phyloP scores from a whole-genome alignment of 1,284 basidiomycete genomes.

The Fomitopsis pinicola region DNA sequence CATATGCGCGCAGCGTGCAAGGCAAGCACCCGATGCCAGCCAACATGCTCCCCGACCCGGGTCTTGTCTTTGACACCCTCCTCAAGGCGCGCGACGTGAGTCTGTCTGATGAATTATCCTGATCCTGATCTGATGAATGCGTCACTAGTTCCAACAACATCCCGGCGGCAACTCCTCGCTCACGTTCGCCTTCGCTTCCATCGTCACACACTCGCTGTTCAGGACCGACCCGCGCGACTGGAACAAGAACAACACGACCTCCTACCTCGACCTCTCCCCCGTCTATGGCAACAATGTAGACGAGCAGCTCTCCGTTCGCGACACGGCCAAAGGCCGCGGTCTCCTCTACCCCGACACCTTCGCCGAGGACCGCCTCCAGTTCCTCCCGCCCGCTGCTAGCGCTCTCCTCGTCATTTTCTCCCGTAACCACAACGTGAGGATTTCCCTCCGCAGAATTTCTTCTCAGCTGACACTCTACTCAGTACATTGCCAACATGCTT shows the following conservation, averaged over 20 bases:
- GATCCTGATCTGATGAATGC: background rate
- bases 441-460: conserved; percentile 1
- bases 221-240: conserved; percentile 51
- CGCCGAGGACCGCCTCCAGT: conserved; percentile 57
- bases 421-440: conserved; percentile 69
- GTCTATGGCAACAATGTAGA: conserved; percentile 62
- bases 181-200: conserved; percentile 76
- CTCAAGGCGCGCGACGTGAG: conserved; percentile 43
- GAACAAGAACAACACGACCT: conserved; percentile 63
- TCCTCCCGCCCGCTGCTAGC: conserved; percentile 71
- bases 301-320: conserved; percentile 26
- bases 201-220: conserved; percentile 76
- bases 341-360: conserved; percentile 66
- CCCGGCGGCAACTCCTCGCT: conserved; percentile 49
- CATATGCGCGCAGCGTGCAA: conserved; percentile 73
- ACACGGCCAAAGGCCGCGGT: conserved; percentile 52
- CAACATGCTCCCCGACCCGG: conserved; percentile 59
- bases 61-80: conserved; percentile 69
- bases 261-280: conserved; percentile 75
- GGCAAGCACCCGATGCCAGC: conserved; percentile 40
- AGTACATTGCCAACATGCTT: conserved; percentile 73
- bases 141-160: no score
- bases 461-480: background rate
- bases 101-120: conserved; percentile 14
- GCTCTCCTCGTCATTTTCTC: conserved; percentile 67